These are phyloP conservation scores for Anthracocystis panici-leucophaei DNA, from an alignment of 1,284 basidiomycete species.

Conservation along the genomic window DNA sequence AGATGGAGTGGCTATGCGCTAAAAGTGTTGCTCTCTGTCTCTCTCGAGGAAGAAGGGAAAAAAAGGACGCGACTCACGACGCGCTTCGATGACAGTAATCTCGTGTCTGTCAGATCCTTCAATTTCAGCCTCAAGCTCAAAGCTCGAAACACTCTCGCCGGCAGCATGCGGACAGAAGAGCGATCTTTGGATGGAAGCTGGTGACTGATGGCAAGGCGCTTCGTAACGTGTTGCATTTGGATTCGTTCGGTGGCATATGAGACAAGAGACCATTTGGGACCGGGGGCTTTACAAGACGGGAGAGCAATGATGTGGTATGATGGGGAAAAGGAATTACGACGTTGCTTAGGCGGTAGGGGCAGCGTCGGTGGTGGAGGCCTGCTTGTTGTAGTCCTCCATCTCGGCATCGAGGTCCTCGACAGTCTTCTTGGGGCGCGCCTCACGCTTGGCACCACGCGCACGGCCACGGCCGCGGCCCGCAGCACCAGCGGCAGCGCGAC, in stretches of 20 bases:
- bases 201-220: not conserved
- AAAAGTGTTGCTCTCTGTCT: conserved; percentile 17
- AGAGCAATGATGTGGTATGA: not conserved
- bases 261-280: not conserved
- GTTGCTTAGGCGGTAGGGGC: conserved; percentile 33
- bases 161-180: not conserved
- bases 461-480: conserved; percentile 72
- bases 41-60: not conserved
- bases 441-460: conserved; percentile 70
- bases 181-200: not conserved
- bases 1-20: conserved; percentile 1
- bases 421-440: conserved; percentile 73
- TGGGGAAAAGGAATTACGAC: not conserved
- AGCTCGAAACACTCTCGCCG: not conserved
- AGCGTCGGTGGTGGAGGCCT: conserved; percentile 48
- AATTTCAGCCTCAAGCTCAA: not conserved
- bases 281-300: conserved; percentile 5
- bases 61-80: conserved; percentile 14
- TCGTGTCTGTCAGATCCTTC: not conserved
- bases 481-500: conserved; percentile 34
- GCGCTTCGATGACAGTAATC: not conserved
- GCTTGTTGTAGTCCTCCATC: conserved; percentile 73
- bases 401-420: conserved; percentile 75
- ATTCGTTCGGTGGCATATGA: not conserved
- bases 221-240: not conserved